A percentile compares a stretch with the other conserved stretches of the same genome.
Evolutionary conservation across 2,329 filamentous ascomycete genomes (phyloP).

Genomic region (Lachnellula suecica): DNA sequence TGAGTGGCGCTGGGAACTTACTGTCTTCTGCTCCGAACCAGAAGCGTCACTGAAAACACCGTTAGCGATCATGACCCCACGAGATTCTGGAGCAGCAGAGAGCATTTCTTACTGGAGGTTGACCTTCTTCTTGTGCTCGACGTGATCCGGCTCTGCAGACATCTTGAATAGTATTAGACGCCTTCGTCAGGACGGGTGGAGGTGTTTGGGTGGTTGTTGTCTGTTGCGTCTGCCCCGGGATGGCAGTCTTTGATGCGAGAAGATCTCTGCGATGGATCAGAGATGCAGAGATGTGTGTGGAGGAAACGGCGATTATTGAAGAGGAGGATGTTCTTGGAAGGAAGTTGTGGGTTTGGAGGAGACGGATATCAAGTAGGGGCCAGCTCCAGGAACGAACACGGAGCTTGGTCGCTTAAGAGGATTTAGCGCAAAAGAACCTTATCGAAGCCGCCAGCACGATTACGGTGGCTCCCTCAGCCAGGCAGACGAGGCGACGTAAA

Average conservation of each 20-base stretch:
- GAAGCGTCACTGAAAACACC: slow-evolving; percentile 70
- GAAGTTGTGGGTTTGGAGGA: neutral
- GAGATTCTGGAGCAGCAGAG: neutral
- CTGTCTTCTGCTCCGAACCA: slow-evolving; percentile 81
- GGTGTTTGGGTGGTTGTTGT: slow-evolving; percentile 4
- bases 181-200: slow-evolving; percentile 5
- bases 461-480: neutral
- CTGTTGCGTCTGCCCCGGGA: slow-evolving; percentile 7
- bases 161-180: slow-evolving; percentile 49
- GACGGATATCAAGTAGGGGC: neutral
- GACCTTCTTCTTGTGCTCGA: slow-evolving; percentile 76
- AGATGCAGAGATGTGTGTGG: slow-evolving; percentile 4
- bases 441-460: neutral
- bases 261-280: slow-evolving; percentile 5
- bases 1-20: slow-evolving; percentile 45
- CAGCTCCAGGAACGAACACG: slow-evolving; percentile 14
- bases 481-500: neutral
- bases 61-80: slow-evolving; percentile 38
- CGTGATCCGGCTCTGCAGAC: slow-evolving; percentile 65
- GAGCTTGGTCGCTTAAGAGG: neutral
- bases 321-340: slow-evolving; percentile 8
- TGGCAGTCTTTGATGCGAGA: slow-evolving; percentile 10
- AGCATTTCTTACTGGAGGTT: slow-evolving; percentile 68
- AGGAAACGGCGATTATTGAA: neutral
- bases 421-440: neutral